Conservation (phyloP, 108 stramenopile genomes). For the Fistulifera pelliculosa region DNA sequence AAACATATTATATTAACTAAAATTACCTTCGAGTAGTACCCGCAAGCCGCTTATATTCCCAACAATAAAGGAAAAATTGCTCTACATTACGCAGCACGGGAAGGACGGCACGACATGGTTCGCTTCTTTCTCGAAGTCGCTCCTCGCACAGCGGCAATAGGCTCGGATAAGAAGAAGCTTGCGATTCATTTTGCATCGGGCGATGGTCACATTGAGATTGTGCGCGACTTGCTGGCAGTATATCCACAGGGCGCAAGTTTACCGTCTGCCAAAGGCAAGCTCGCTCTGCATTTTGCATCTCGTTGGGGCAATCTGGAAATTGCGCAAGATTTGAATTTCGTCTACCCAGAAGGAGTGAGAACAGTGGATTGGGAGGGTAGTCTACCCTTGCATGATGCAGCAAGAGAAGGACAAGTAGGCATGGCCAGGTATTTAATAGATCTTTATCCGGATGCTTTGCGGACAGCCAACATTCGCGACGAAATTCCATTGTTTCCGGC, state of each 20-base stretch:
- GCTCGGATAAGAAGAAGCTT: conserved; percentile 37
- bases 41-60: conserved; percentile 25
- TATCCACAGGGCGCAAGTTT: conserved; percentile 31
- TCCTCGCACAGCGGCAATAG: conserved; percentile 24
- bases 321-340: conserved; percentile 15
- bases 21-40: conserved; percentile 5
- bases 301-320: conserved; percentile 46
- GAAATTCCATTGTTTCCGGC: conserved; percentile 44
- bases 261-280: conserved; percentile 35
- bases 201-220: conserved; percentile 37
- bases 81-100: conserved; percentile 44
- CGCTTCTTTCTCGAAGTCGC: conserved; percentile 16
- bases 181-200: conserved; percentile 44
- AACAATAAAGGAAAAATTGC: conserved; percentile 48
- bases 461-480: conserved; percentile 24
- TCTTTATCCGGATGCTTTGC: conserved; percentile 18
- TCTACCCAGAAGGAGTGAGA: conserved; percentile 20
- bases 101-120: conserved; percentile 39
- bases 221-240: conserved; percentile 18
- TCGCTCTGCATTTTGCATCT: conserved; percentile 40
- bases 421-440: conserved; percentile 30
- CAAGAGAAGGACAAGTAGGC: conserved; percentile 33
- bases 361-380: conserved; percentile 38
- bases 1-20: background rate
- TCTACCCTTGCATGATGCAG: conserved; percentile 42